Conservation (phyloP, 2,329 filamentous ascomycete genomes). For the Elsinoe ampelina region DNA sequence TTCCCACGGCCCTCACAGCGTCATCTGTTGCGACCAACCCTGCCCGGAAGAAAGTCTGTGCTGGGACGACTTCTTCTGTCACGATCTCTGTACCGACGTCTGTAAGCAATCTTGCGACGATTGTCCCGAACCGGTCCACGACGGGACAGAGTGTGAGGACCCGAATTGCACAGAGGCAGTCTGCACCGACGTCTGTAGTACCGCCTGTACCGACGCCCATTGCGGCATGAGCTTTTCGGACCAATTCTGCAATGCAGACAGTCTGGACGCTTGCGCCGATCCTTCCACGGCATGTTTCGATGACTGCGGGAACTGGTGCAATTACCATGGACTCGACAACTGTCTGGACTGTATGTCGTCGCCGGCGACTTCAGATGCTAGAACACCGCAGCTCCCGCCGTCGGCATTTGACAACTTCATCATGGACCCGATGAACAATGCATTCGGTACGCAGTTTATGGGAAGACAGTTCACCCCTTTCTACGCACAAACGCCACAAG, state of each 20-base stretch:
- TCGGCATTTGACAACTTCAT: background rate
- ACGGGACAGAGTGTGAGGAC: slow-evolving; percentile 3
- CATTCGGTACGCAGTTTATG: slow-evolving; percentile 3
- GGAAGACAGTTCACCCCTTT: background rate
- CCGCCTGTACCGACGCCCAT: slow-evolving; percentile 5
- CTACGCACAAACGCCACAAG: background rate
- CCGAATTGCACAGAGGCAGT: background rate
- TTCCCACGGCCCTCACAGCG: background rate
- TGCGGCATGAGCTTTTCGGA: slow-evolving; percentile 3
- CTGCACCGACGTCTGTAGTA: slow-evolving; percentile 6
- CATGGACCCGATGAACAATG: background rate
- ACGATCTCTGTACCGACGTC: slow-evolving; percentile 9
- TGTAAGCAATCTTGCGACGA: slow-evolving; percentile 10
- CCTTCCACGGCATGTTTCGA: slow-evolving; percentile 12
- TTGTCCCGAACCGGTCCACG: slow-evolving; percentile 3
- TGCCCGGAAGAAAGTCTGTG: slow-evolving; percentile 11
- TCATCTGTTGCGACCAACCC: slow-evolving; percentile 13
- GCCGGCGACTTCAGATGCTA: slow-evolving; percentile 3
- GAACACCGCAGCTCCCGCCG: slow-evolving; percentile 4
- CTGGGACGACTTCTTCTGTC: slow-evolving; percentile 12
- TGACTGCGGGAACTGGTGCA: slow-evolving; percentile 12
- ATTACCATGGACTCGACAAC: slow-evolving; percentile 8
- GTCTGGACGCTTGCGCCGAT: slow-evolving; percentile 2
- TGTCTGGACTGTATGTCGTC: slow-evolving; percentile 10
- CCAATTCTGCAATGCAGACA: slow-evolving; percentile 9